Evolutionary conservation across 129 eudicot genomes (phyloP).

Genomic region (Flaveria brownii): DNA sequence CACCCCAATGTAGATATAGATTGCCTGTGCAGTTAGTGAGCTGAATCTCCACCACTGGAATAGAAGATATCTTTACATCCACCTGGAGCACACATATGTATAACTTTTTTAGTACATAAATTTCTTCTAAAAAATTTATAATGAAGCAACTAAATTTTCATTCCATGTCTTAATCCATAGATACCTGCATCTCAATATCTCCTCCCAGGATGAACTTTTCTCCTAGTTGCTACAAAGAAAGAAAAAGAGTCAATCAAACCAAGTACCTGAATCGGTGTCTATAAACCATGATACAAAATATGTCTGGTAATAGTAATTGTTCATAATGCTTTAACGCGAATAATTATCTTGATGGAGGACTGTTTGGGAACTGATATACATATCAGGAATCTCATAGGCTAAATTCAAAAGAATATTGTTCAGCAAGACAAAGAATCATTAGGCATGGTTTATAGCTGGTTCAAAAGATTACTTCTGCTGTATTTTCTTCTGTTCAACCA

Average conservation of each 20-base stretch:
- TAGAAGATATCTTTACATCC: constrained; percentile 49
- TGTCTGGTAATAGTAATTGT: neutral
- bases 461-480: neutral
- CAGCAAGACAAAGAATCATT: neutral
- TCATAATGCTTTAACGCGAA: too few species aligned
- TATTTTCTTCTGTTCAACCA: constrained; percentile 6
- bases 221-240: constrained; percentile 47
- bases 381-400: neutral
- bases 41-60: constrained; percentile 52
- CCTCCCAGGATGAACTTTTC: constrained; percentile 56
- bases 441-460: neutral
- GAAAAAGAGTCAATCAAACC: constrained; percentile 20
- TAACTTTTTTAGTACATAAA: constrained; percentile 3
- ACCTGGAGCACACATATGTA: constrained; percentile 50
- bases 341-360: neutral
- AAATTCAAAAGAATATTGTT: neutral
- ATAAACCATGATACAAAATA: constrained; percentile 14
- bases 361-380: neutral
- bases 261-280: constrained; percentile 15
- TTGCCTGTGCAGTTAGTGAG: constrained; percentile 51
- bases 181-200: constrained; percentile 82
- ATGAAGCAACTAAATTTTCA: too few species aligned
- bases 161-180: constrained; percentile 10
- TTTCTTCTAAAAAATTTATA: too few species aligned
- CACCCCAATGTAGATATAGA: constrained; percentile 86